These are phyloP conservation scores for Chalciporus pseudorubinellus DNA, from an alignment of 768 basidiomycete genomes.

Conservation along the genomic window DNA sequence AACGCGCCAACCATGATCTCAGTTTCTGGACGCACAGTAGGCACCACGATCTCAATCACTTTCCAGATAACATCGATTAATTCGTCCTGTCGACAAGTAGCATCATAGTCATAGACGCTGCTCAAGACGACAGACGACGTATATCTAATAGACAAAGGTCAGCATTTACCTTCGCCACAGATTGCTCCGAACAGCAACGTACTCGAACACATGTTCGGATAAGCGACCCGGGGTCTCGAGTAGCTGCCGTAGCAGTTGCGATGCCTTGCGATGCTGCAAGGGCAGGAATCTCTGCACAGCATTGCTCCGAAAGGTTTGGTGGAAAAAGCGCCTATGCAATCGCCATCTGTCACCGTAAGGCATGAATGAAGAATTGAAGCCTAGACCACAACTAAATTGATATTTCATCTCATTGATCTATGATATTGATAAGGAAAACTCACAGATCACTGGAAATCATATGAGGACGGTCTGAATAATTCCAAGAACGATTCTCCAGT, in stretches of 20 bases:
- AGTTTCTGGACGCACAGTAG: not conserved
- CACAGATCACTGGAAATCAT: conserved; percentile 10
- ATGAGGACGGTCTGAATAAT: conserved; percentile 49
- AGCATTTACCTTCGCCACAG: not conserved
- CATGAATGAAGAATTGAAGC: conserved; percentile 13
- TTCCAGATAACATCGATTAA: not conserved
- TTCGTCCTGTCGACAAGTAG: conserved; percentile 2
- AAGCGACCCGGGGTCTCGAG: conserved; percentile 31
- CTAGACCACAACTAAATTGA: conserved; percentile 3
- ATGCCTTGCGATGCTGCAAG: conserved; percentile 24
- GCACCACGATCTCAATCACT: not conserved
- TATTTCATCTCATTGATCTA: not conserved
- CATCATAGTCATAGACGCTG: too few species aligned
- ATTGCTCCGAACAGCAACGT: conserved; percentile 23
- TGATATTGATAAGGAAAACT: not conserved
- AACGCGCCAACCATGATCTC: not conserved
- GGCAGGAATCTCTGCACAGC: conserved; percentile 22
- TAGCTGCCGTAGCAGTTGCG: conserved; percentile 29
- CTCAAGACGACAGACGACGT: not conserved
- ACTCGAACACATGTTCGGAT: too few species aligned
- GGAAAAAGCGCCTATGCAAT: too few species aligned
- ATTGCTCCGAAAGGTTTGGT: too few species aligned
- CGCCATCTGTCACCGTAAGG: too few species aligned
- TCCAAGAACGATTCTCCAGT: conserved; percentile 41
- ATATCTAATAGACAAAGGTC: not conserved